phyloP scores from a whole-genome alignment of 2,329 filamentous ascomycete genomes.

The Aschersonia sp. region DNA sequence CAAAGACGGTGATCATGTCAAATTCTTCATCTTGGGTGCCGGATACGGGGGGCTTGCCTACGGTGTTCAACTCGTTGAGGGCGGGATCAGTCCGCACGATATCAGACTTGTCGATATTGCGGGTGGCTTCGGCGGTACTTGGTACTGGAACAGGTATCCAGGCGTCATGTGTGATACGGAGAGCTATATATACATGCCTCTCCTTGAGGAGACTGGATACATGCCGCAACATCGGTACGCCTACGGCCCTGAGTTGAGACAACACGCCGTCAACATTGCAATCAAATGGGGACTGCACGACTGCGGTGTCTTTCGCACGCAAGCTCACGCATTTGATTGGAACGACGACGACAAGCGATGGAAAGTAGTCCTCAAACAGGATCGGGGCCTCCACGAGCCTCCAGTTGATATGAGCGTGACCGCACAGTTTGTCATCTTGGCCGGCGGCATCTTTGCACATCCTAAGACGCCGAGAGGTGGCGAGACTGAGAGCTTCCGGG shows the following conservation, averaged over 20 bases:
- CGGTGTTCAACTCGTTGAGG: too few relatives aligned
- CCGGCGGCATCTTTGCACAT: conserved; percentile 22
- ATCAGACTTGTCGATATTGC: conserved; percentile 26
- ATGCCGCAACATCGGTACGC: conserved; percentile 37
- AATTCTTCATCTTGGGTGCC: too few relatives aligned
- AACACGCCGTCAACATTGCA: conserved; percentile 26
- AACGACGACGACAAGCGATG: conserved; percentile 19
- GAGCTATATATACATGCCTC: conserved; percentile 42
- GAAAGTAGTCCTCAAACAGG: conserved; percentile 9
- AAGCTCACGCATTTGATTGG: conserved; percentile 28
- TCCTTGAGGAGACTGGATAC: conserved; percentile 45
- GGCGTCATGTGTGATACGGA: conserved; percentile 43
- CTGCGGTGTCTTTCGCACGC: conserved; percentile 24
- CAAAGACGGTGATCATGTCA: too few relatives aligned
- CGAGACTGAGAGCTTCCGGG: conserved; percentile 25
- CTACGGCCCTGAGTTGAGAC: conserved; percentile 25
- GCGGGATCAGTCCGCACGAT: conserved; percentile 12
- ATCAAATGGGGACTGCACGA: conserved; percentile 24
- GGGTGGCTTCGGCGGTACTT: conserved; percentile 33
- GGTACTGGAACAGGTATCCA: conserved; percentile 38
- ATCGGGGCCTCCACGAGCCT: conserved; percentile 9
- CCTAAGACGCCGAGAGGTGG: conserved; percentile 28
- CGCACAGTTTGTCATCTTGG: conserved; percentile 23
- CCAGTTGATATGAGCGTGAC: conserved; percentile 15
- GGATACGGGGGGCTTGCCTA: too few relatives aligned